phyloP scores from a whole-genome alignment of 257 asterid species.

The Solanum etuberosum region DNA sequence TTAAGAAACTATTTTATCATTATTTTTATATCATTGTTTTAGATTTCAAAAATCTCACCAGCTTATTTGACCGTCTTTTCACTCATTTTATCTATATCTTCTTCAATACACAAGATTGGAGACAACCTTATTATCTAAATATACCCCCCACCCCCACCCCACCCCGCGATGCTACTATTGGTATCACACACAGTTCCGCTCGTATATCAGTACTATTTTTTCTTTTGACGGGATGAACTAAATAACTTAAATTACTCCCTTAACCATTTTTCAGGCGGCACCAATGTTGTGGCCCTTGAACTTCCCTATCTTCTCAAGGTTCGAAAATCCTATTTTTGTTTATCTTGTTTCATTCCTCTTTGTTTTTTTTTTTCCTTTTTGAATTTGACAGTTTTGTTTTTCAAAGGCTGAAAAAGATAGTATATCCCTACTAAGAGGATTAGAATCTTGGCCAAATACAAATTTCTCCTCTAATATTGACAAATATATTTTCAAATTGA shows the following conservation, averaged over 20 bases:
- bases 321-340: background rate
- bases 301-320: background rate
- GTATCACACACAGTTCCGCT: too few relatives aligned
- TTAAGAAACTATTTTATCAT: background rate
- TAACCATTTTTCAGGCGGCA: too few relatives aligned
- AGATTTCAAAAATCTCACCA: background rate
- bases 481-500: background rate
- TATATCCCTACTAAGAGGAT: background rate
- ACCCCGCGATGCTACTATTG: too few relatives aligned
- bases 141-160: too few relatives aligned
- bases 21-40: background rate
- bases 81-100: background rate
- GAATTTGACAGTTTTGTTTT: background rate
- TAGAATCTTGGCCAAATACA: background rate
- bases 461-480: background rate
- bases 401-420: background rate
- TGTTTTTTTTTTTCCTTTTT: background rate
- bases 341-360: background rate
- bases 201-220: too few relatives aligned
- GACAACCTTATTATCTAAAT: too few relatives aligned
- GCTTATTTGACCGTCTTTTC: background rate
- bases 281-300: too few relatives aligned
- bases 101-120: background rate
- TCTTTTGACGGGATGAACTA: too few relatives aligned
- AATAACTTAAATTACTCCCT: too few relatives aligned